Base-by-base conservation (phyloP, 352 stramenopile genomes). In the Pythium inflatum region DNA sequence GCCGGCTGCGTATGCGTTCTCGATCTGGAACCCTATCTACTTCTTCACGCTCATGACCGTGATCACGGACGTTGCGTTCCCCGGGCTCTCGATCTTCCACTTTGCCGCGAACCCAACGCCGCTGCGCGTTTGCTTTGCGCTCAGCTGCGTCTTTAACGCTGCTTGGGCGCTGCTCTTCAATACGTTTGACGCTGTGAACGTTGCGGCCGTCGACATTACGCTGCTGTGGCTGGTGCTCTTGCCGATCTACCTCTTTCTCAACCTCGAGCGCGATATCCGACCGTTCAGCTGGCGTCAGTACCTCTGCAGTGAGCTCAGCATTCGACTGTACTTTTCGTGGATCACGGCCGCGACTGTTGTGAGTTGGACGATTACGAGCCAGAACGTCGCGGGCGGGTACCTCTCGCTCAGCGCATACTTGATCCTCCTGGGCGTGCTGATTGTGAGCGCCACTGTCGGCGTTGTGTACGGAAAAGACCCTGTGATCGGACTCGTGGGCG, bases 11-110 rank as follows among this genome's bases (percentile, higher is more conserved):
- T 87, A 77, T 62, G 78, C 75, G 20, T 92, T 91, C 71, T 80
- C 75, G 25, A 87, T 93, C 65, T 92, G 83, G 82, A 80, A 78
- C 62, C 40, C 74, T 61, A 90, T 93, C 74, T 89, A 91, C 67
- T 60, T 89, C 55, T 70, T 76, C 48, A 60, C 55, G 68, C 70
- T 88, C 55, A 79, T 75, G 61, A 81, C 81, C 41, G 76, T 87
- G 50, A 78, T 88, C 67, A 81, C 73, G 28, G 83, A 93, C 70
- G 75, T 85, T 30, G 76, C 82, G 28, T 83, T 79, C 54, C 75
- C 80, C 18, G 68, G 66, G 28, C 63, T 87, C 7, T 80, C 75
- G 58, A 69, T 93, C 63, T 89, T 81, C 76, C 66, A 75, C 53
- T 69, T 68, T 58, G 76, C 80, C 3, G 71, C 74, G 11, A 81